These are phyloP conservation scores for Saturnispora diversa DNA, from an alignment of 805 yeast species.

Conservation along the genomic window DNA sequence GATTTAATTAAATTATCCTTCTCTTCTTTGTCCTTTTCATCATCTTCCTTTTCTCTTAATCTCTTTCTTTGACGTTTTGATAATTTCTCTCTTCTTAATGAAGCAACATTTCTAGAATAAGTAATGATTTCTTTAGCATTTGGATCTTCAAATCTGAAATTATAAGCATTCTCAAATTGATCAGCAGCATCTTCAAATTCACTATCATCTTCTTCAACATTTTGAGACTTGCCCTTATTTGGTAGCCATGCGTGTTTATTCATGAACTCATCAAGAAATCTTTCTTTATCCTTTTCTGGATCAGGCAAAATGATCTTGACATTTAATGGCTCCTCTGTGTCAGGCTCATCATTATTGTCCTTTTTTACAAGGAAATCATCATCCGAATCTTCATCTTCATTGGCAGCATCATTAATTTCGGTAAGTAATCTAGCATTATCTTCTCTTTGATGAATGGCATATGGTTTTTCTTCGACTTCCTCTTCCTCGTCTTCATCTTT, in stretches of 20 bases:
- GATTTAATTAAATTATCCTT: conserved; percentile 56
- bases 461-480: conserved; percentile 56
- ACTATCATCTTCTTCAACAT: conserved; percentile 56
- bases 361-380: conserved; percentile 53
- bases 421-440: conserved; percentile 65
- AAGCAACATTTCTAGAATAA: conserved; percentile 91
- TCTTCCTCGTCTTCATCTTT: conserved; percentile 47
- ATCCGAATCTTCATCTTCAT: conserved; percentile 33
- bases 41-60: conserved; percentile 54
- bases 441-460: conserved; percentile 64
- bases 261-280: conserved; percentile 66
- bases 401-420: conserved; percentile 68
- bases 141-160: conserved; percentile 91
- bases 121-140: conserved; percentile 84
- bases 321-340: conserved; percentile 18
- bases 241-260: conserved; percentile 88
- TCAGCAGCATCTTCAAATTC: conserved; percentile 92
- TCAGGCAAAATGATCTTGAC: conserved; percentile 47
- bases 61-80: conserved; percentile 76
- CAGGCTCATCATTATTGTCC: conserved; percentile 29
- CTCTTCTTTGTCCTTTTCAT: conserved; percentile 42
- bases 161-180: conserved; percentile 83
- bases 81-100: conserved; percentile 73
- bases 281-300: conserved; percentile 48
- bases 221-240: conserved; percentile 45